Conservation (phyloP, 2,329 filamentous ascomycete genomes). For the Metarhizium brunneum region DNA sequence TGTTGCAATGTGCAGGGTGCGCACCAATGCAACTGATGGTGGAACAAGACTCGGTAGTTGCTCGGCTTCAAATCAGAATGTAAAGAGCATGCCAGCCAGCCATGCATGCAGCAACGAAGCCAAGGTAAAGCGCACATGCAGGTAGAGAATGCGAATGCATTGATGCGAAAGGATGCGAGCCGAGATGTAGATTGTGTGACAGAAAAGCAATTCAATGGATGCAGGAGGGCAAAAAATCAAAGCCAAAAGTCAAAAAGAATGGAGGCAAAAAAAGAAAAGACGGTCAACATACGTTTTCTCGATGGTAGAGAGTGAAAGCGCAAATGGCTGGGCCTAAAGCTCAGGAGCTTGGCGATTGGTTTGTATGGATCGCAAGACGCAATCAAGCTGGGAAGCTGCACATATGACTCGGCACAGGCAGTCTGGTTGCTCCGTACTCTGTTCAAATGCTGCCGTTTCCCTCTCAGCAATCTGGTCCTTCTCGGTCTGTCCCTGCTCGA, state of each 20-base stretch:
- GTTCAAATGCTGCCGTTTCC: too few species aligned
- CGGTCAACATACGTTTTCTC: background rate
- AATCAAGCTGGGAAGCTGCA: too few species aligned
- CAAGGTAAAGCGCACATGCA: background rate
- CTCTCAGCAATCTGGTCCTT: too few species aligned
- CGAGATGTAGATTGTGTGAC: background rate
- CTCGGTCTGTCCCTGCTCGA: background rate
- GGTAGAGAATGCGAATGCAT: background rate
- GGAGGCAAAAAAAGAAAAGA: background rate
- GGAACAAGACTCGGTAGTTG: background rate
- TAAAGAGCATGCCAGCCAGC: background rate
- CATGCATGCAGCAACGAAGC: background rate
- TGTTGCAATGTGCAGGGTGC: background rate
- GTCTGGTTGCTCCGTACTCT: too few species aligned
- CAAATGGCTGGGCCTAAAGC: background rate
- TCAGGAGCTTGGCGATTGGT: background rate
- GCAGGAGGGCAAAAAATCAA: too few species aligned
- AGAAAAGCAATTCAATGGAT: background rate
- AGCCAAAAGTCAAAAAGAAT: background rate
- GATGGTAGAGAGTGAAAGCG: background rate
- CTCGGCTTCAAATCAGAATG: background rate
- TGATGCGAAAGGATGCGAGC: background rate
- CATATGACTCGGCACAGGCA: too few species aligned
- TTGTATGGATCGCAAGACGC: too few species aligned
- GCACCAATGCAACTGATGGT: background rate